Conservation (phyloP, 108 stramenopile species). For the Cylindrotheca fusiformis region DNA sequence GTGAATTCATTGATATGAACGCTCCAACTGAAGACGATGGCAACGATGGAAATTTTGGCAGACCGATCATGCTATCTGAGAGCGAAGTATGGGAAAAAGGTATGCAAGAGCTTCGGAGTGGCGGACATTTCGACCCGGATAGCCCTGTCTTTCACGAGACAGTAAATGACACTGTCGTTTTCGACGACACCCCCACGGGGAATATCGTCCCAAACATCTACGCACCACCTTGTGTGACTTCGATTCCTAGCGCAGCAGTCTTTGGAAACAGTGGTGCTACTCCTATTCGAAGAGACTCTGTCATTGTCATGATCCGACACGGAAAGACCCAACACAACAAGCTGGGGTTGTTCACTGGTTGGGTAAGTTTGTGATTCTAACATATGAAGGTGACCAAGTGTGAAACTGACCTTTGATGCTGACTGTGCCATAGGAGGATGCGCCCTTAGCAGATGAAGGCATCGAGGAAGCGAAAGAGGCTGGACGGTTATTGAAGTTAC, state of each 20-base stretch:
- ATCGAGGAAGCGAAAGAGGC: slow-evolving; percentile 85
- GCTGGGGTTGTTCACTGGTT: slow-evolving; percentile 91
- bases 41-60: slow-evolving; percentile 60
- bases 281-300: slow-evolving; percentile 43
- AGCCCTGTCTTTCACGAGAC: slow-evolving; percentile 32
- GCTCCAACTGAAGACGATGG: slow-evolving; percentile 69
- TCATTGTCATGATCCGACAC: slow-evolving; percentile 92
- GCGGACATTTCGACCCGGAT: slow-evolving; percentile 63
- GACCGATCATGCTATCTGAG: slow-evolving; percentile 28
- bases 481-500: slow-evolving; percentile 68
- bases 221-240: slow-evolving; percentile 42
- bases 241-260: slow-evolving; percentile 40
- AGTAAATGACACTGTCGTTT: neutral
- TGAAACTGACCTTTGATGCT: neutral
- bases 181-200: slow-evolving; percentile 13
- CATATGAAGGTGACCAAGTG: slow-evolving; percentile 1
- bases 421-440: slow-evolving; percentile 47
- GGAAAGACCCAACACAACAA: slow-evolving; percentile 94
- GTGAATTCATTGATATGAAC: slow-evolving; percentile 59
- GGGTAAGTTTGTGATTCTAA: slow-evolving; percentile 38
- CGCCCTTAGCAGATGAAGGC: slow-evolving; percentile 84
- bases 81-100: slow-evolving; percentile 57
- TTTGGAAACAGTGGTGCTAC: slow-evolving; percentile 31
- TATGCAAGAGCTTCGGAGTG: slow-evolving; percentile 41
- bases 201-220: slow-evolving; percentile 12